Base-by-base conservation (phyloP, 208 protist species). In the Trypanosoma avium region DNA sequence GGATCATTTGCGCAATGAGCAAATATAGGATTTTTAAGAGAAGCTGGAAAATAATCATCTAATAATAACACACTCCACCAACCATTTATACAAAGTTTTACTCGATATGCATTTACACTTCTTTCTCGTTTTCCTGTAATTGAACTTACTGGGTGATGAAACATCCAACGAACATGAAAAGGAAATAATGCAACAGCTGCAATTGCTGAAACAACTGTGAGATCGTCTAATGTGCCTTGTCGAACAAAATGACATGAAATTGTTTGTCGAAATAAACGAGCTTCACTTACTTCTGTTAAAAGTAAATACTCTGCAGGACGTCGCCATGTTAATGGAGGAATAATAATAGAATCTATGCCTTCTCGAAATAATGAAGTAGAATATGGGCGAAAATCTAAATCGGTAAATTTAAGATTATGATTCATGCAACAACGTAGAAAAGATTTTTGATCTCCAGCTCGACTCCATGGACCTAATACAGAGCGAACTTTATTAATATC, bases 1-100 rank as follows among this genome's bases (percentile, higher is more conserved):
- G 79, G 80, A 53, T 87, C 73, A 19, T 65, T 52, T 10, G 70
- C 67, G 54, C 81, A 81, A 27, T 76, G 71, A 9, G 75, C 76
- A 56, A 83, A 88, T 64, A 56, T 70, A 9, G 78, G 82, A 13
- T 24, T 21, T 1, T 58, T 58, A 6, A 36, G 38, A 6, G 50
- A 32, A 15, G 55, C 19, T 15, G 73, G 73, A 48, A 79, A 54
- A 49, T 62, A 74, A 17, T 75, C 73, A 48, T 79, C 73, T 33
- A 79, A 12, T 6, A 79, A 24, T 9, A 79, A 19, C 2, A 38
- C 61, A 12, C 13, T 35, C 67, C 69, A 75, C 73, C 57, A 75
- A 4, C 73, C 73, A 1, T 63, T 49, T 2, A 42, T 56, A 35
- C 42, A 58, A 3, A 79, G 40, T 15, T 21, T 36, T 0, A 79